Percentiles rank a stretch among this genome's conserved stretches.
phyloP scores from a whole-genome alignment of 257 asterid species.

The Solanum sejunctum region DNA sequence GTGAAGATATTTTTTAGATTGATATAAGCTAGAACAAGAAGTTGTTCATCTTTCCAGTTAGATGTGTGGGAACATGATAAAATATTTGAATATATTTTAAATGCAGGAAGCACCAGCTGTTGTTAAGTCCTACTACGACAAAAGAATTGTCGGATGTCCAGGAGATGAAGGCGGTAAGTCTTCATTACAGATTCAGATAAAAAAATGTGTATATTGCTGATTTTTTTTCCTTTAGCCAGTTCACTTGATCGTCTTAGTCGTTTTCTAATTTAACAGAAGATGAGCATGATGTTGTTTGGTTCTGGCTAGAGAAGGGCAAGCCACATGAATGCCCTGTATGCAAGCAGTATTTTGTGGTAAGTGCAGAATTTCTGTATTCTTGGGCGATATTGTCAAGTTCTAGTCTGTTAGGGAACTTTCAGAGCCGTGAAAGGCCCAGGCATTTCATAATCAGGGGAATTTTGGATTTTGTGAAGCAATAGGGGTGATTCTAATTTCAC shows the following conservation, averaged over 20 bases:
- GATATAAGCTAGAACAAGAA: background rate
- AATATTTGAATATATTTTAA: background rate
- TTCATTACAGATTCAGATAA: background rate
- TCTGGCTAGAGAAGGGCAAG: conserved; percentile 95
- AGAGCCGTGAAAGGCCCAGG: background rate
- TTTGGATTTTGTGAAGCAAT: background rate
- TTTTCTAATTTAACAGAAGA: conserved; percentile 49
- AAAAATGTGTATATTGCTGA: conserved; percentile 3
- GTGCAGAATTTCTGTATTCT: conserved; percentile 4
- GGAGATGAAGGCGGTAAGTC: conserved; percentile 84
- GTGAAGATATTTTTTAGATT: background rate
- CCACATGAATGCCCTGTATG: conserved; percentile 96
- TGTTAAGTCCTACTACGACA: conserved; percentile 53
- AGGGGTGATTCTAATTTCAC: background rate
- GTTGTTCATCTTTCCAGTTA: background rate
- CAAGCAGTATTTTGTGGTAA: conserved; percentile 83
- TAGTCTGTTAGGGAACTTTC: background rate
- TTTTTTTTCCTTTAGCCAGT: background rate
- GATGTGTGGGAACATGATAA: background rate
- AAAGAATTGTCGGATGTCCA: conserved; percentile 91
- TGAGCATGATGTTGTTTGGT: conserved; percentile 98
- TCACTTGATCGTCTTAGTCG: background rate
- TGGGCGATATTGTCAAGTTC: background rate
- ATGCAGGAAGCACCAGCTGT: conserved; percentile 83
- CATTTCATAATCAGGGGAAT: background rate